Percentiles rank a stretch among this genome's conserved stretches.
phyloP scores from a whole-genome alignment of 2,329 filamentous ascomycete species.

The Nannizzia gypsea region DNA sequence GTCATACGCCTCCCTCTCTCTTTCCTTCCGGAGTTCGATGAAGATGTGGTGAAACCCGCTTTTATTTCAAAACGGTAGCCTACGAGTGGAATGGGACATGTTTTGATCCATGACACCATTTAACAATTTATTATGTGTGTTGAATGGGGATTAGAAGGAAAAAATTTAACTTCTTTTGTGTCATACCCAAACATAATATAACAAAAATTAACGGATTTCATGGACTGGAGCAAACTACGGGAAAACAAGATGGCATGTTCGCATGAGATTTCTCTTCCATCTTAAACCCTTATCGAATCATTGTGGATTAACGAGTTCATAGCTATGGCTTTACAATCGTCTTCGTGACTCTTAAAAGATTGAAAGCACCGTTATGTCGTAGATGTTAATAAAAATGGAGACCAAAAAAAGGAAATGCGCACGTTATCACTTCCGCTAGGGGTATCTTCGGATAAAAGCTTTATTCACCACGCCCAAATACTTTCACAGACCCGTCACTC shows the following conservation, averaged over 20 bases:
- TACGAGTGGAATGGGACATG: conserved; percentile 53
- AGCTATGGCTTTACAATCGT: not conserved
- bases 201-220: conserved; percentile 5
- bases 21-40: conserved; percentile 15
- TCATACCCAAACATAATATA: conserved; percentile 6
- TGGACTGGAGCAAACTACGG: conserved; percentile 3
- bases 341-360: not conserved
- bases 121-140: conserved; percentile 5
- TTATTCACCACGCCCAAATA: conserved; percentile 68
- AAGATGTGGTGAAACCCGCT: not conserved
- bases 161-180: not conserved
- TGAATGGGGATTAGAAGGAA: not conserved
- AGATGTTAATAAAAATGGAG: not conserved
- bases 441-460: not conserved
- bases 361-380: not conserved
- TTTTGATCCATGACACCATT: conserved; percentile 21
- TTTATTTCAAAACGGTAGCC: conserved; percentile 27
- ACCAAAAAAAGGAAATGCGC: not conserved
- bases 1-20: conserved; percentile 12
- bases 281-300: not conserved
- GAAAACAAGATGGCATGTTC: not conserved
- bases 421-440: not conserved
- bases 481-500: conserved; percentile 64
- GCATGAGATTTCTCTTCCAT: not conserved
- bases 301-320: not conserved